phyloP scores from a whole-genome alignment of 305 asterid species.

The Lippia alba region DNA sequence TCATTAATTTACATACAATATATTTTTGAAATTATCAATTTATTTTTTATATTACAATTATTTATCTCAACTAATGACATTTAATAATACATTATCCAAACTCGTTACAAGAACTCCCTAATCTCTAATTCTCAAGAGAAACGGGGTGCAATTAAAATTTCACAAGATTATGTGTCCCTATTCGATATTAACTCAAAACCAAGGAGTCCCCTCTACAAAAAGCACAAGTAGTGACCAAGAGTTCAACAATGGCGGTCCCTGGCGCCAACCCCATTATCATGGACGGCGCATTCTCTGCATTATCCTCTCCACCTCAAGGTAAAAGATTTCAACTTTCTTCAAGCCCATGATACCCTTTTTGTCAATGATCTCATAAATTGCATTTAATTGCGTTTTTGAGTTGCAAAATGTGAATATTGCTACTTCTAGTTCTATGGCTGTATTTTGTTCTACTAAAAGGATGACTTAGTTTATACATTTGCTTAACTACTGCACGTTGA shows the following conservation, averaged over 20 bases:
- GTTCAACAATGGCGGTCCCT: constrained; percentile 23
- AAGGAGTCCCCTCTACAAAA: neutral
- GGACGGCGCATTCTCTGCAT: constrained; percentile 14
- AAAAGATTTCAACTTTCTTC: constrained; percentile 21
- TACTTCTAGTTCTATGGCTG: constrained; percentile 4
- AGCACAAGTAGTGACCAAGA: constrained; percentile 1
- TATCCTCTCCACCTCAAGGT: neutral
- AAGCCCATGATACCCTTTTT: constrained; percentile 22
- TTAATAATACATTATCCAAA: too few species aligned
- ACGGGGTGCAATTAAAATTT: neutral
- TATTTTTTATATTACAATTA: too few species aligned
- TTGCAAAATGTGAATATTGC: neutral
- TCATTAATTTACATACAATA: too few species aligned
- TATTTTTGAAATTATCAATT: too few species aligned
- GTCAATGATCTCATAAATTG: constrained; percentile 21
- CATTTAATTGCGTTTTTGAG: neutral
- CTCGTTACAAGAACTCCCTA: neutral
- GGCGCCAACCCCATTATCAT: constrained; percentile 16
- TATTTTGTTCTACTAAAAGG: neutral
- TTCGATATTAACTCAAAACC: neutral
- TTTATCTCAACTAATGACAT: too few species aligned
- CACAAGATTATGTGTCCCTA: neutral
- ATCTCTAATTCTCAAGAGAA: neutral
- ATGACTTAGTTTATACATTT: neutral
- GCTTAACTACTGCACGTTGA: constrained; percentile 8